phyloP scores from a whole-genome alignment of 371 early-diverging fungal genomes.

The Mucor sp. region DNA sequence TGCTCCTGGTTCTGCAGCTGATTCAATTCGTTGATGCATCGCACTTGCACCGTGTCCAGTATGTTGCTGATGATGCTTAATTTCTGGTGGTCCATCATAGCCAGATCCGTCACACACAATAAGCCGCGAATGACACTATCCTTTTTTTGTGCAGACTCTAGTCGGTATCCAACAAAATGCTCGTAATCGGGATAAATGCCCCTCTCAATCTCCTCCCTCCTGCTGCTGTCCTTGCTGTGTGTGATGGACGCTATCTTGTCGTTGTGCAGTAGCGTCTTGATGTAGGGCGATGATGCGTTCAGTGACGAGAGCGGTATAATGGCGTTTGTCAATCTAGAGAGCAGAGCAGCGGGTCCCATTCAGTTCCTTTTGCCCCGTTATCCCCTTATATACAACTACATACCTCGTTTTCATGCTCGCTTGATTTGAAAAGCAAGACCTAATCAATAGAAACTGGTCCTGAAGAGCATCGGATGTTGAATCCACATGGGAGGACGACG shows the following conservation, averaged over 20 bases:
- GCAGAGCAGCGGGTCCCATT: neutral
- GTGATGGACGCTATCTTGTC: neutral
- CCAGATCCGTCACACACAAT: constrained; percentile 15
- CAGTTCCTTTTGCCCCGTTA: neutral
- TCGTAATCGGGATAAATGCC: constrained; percentile 18
- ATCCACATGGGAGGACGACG: neutral
- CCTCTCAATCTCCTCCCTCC: constrained; percentile 2
- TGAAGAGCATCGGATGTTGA: constrained; percentile 8
- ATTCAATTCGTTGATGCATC: constrained; percentile 51
- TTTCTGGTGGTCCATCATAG: neutral
- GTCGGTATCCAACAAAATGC: constrained; percentile 16
- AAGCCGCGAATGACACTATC: constrained; percentile 10
- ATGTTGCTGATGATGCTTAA: constrained; percentile 12
- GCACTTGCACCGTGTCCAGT: constrained; percentile 34
- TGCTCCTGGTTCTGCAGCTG: constrained; percentile 45
- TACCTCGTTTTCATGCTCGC: constrained; percentile 10
- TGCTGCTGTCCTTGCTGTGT: constrained; percentile 1
- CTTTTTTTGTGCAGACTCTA: constrained; percentile 17
- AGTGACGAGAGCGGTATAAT: constrained; percentile 18
- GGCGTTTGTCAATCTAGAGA: constrained; percentile 1
- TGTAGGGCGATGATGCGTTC: constrained; percentile 15
- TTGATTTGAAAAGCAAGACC: constrained; percentile 11
- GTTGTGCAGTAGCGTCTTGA: constrained; percentile 13
- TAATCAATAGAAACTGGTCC: constrained; percentile 13
- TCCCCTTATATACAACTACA: neutral